These are phyloP conservation scores for Raffaelea arxii DNA, from an alignment of 2,329 filamentous ascomycete genomes.

Conservation along the genomic window DNA sequence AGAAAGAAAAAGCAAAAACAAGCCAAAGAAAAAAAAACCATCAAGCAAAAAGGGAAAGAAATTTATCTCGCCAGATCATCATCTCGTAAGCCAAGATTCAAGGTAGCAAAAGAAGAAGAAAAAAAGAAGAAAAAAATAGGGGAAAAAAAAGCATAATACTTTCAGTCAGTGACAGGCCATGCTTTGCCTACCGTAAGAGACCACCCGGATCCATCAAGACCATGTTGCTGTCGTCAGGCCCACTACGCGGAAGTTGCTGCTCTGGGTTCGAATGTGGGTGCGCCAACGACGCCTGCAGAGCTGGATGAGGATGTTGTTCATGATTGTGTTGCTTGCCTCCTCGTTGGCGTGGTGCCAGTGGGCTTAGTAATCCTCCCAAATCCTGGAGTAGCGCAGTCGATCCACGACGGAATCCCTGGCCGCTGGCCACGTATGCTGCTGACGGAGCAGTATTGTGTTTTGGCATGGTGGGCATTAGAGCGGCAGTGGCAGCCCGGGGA, in stretches of 20 bases:
- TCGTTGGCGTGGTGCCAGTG: conserved; percentile 15
- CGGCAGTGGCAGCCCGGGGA: not conserved
- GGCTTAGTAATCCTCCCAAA: conserved; percentile 42
- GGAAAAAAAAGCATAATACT: not conserved
- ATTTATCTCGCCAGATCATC: too few relatives aligned
- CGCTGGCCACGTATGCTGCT: conserved; percentile 28
- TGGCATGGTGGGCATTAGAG: conserved; percentile 18
- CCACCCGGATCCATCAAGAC: conserved; percentile 12
- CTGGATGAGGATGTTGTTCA: too few relatives aligned
- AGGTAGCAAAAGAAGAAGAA: conserved; percentile 1
- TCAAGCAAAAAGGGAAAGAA: not conserved
- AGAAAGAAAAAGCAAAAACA: too few relatives aligned
- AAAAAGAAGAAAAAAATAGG: too few relatives aligned
- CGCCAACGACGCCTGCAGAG: too few relatives aligned
- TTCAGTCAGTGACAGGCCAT: not conserved
- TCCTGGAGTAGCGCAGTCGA: conserved; percentile 51
- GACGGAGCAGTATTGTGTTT: conserved; percentile 30
- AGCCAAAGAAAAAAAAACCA: not conserved
- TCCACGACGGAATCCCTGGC: conserved; percentile 38
- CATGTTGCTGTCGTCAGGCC: too few relatives aligned
- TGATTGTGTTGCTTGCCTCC: too few relatives aligned
- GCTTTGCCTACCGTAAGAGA: conserved; percentile 6
- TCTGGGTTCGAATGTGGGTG: too few relatives aligned
- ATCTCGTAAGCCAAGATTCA: too few relatives aligned
- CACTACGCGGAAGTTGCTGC: too few relatives aligned